These are phyloP conservation scores for Aciculoconidium aculeatum DNA, from an alignment of 805 yeast genomes.

Conservation along the genomic window DNA sequence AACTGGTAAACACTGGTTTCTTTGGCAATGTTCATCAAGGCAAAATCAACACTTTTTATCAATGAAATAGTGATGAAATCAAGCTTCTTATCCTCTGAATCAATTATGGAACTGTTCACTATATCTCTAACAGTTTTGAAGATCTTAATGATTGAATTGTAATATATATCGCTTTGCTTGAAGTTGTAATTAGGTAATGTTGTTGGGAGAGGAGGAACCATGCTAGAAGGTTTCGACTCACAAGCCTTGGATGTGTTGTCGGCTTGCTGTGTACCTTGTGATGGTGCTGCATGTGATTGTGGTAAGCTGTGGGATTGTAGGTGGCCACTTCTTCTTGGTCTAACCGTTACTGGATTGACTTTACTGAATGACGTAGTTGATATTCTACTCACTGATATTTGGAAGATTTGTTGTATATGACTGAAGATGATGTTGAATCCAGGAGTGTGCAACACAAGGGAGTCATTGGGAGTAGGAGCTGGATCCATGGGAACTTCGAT, in stretches of 20 bases:
- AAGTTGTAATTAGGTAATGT: conserved; percentile 5
- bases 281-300: too few relatives aligned
- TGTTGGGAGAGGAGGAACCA: conserved; percentile 8
- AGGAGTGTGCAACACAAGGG: conserved; percentile 26
- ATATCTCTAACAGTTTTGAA: conserved; percentile 35
- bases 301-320: too few relatives aligned
- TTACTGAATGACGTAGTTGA: conserved; percentile 4
- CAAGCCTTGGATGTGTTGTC: too few relatives aligned
- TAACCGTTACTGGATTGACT: conserved; percentile 8
- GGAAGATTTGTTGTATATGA: conserved; percentile 41
- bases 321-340: too few relatives aligned
- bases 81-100: conserved; percentile 12
- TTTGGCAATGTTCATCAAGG: conserved; percentile 30
- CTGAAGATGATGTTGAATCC: conserved; percentile 42
- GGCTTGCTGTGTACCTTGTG: too few relatives aligned
- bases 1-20: conserved; percentile 32
- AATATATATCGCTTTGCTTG: conserved; percentile 29
- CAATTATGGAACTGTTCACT: conserved; percentile 13
- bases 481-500: background rate
- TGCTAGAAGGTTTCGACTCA: too few relatives aligned
- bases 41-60: conserved; percentile 24
- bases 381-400: conserved; percentile 20
- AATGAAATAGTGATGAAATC: conserved; percentile 16
- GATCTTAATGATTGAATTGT: conserved; percentile 34
- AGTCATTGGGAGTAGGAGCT: conserved; percentile 1